Evolutionary conservation across 345 rosid genomes (phyloP).

Genomic region (Lepidium sativum): DNA sequence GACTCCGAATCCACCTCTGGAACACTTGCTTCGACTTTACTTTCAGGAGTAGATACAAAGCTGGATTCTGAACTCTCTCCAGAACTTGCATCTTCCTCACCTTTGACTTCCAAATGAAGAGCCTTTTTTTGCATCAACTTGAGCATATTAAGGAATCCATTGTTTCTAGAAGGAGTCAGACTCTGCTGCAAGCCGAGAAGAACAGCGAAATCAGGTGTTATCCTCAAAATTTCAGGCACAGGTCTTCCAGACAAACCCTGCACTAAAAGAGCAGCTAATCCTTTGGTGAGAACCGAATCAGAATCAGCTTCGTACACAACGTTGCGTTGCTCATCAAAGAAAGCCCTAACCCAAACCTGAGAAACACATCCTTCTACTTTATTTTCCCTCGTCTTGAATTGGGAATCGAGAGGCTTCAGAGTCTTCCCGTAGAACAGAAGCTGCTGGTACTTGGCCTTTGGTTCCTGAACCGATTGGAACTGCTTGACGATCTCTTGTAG

Average conservation of each 20-base stretch:
- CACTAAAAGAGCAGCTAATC: constrained; percentile 87
- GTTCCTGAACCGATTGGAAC: constrained; percentile 74
- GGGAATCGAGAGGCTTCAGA: constrained; percentile 61
- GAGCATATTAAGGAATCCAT: constrained; percentile 90
- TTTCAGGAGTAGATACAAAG: not conserved
- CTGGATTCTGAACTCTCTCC: constrained; percentile 4
- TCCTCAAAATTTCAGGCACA: constrained; percentile 58
- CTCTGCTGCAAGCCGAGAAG: constrained; percentile 79
- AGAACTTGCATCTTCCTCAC: constrained; percentile 30
- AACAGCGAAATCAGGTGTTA: constrained; percentile 69
- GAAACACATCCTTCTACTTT: constrained; percentile 95
- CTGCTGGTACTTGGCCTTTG: constrained; percentile 80
- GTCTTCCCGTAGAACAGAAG: constrained; percentile 70
- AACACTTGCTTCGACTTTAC: not conserved
- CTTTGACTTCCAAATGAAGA: constrained; percentile 35
- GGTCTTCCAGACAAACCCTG: constrained; percentile 73
- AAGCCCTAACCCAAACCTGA: constrained; percentile 96
- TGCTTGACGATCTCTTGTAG: constrained; percentile 74
- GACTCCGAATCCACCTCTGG: constrained; percentile 10
- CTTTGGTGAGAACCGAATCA: constrained; percentile 65
- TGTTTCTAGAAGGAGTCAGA: constrained; percentile 75
- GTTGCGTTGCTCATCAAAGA: constrained; percentile 44
- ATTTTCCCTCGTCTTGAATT: constrained; percentile 63
- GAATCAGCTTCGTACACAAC: constrained; percentile 89
- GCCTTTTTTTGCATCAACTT: constrained; percentile 91